phyloP scores from a whole-genome alignment of 1,139 yeast genomes.

The Zygoascus meyerae region DNA sequence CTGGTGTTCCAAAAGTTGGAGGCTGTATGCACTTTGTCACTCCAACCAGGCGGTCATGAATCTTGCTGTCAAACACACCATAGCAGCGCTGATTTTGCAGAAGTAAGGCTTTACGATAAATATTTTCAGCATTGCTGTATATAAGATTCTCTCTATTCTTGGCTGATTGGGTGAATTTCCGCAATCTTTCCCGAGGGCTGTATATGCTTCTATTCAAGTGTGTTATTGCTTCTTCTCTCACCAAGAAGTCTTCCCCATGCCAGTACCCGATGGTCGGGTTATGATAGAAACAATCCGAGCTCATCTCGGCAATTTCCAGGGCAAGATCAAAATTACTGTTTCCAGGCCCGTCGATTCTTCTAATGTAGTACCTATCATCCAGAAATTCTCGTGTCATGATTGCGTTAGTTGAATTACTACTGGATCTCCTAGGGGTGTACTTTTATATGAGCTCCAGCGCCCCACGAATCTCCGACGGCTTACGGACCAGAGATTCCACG shows the following conservation, averaged over 20 bases:
- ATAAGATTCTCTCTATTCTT: background rate
- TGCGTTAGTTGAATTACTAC: too few relatives aligned
- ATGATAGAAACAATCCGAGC: background rate
- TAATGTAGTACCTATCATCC: conserved; percentile 3
- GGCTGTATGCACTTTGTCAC: background rate
- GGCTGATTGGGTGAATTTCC: background rate
- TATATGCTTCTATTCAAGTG: background rate
- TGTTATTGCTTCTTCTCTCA: conserved; percentile 2
- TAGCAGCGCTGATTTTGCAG: background rate
- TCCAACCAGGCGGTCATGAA: conserved; percentile 1
- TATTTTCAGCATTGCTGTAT: background rate
- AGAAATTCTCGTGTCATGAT: background rate
- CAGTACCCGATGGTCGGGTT: background rate
- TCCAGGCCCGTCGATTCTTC: background rate
- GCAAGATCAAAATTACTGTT: background rate
- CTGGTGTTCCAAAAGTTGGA: background rate
- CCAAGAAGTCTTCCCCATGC: background rate
- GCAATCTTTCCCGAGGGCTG: background rate
- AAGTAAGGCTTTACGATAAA: background rate
- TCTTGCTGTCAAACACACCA: conserved; percentile 5
- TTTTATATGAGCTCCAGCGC: too few relatives aligned
- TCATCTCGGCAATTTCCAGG: conserved; percentile 1
- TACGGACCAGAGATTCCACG: too few relatives aligned
- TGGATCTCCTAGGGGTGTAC: too few relatives aligned
- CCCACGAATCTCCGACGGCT: too few relatives aligned